phyloP scores from a whole-genome alignment of 148 eudicot genomes.

The Amaranthus hypochondriacus region DNA sequence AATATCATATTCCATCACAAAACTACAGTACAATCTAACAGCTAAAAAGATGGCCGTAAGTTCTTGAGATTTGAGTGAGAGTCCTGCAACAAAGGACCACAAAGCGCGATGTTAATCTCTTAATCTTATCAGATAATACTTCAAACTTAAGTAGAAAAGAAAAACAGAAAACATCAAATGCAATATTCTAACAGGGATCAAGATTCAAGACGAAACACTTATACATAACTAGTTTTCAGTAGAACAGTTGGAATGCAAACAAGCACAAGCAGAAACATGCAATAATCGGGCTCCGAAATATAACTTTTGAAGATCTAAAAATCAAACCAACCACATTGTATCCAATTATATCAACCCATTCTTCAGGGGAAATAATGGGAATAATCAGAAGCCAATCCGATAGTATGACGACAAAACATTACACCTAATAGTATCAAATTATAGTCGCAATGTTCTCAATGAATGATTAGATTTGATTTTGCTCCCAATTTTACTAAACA shows the following conservation, averaged over 20 bases:
- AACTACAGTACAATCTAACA: conserved; percentile 41
- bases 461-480: background rate
- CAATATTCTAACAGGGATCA: background rate
- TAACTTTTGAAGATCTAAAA: background rate
- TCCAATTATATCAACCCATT: background rate
- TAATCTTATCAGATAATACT: background rate
- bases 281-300: background rate
- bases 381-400: background rate
- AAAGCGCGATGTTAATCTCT: background rate
- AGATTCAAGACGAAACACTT: background rate
- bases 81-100: conserved; percentile 22
- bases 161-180: background rate
- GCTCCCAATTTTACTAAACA: too few species aligned
- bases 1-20: conserved; percentile 50
- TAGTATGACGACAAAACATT: background rate
- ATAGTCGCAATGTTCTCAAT: background rate
- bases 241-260: background rate
- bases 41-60: conserved; percentile 47
- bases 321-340: background rate
- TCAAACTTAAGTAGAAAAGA: background rate
- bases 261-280: background rate
- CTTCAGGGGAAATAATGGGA: background rate
- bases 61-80: conserved; percentile 43
- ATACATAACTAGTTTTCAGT: background rate
- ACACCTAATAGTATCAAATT: background rate